A percentile compares a stretch with the other conserved stretches of the same genome.
These are phyloP conservation scores for Nannizziopsis arthrosporioides DNA, from an alignment of 2,329 filamentous ascomycete species.

Conservation along the genomic window DNA sequence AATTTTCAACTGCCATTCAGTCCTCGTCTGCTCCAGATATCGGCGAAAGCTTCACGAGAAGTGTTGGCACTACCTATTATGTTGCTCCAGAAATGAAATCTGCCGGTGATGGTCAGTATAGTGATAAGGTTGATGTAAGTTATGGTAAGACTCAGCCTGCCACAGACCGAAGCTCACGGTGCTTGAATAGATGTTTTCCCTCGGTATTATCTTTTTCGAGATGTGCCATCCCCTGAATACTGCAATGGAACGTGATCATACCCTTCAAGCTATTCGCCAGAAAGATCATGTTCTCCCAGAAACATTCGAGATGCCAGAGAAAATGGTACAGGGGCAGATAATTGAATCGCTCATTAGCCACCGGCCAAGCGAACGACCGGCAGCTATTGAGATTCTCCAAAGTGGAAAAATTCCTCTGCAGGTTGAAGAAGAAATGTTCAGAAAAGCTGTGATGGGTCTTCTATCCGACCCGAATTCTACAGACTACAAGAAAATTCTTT, in stretches of 20 bases:
- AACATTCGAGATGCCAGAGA: constrained; percentile 61
- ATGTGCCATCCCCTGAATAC: constrained; percentile 64
- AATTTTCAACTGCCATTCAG: constrained; percentile 38
- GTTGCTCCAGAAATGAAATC: constrained; percentile 85
- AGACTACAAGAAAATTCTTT: constrained; percentile 80
- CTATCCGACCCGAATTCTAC: constrained; percentile 66
- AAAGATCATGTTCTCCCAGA: constrained; percentile 57
- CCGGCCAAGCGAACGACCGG: constrained; percentile 69
- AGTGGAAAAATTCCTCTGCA: constrained; percentile 80
- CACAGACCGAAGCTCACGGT: constrained; percentile 10
- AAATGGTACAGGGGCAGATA: constrained; percentile 59
- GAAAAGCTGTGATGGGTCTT: constrained; percentile 67
- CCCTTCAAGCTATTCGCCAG: constrained; percentile 58
- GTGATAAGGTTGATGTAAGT: constrained; percentile 78
- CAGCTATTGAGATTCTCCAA: constrained; percentile 67
- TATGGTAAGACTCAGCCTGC: background rate
- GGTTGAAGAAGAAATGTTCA: constrained; percentile 84
- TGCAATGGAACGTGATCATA: constrained; percentile 50
- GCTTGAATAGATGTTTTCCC: constrained; percentile 65
- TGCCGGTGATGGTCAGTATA: constrained; percentile 63
- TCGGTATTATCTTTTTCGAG: constrained; percentile 96
- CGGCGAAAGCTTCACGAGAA: constrained; percentile 38
- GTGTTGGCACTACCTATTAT: constrained; percentile 71
- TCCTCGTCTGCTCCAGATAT: constrained; percentile 28
- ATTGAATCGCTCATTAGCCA: constrained; percentile 71